phyloP scores from a whole-genome alignment of 768 basidiomycete species.

The Kockovaella imperatae region DNA sequence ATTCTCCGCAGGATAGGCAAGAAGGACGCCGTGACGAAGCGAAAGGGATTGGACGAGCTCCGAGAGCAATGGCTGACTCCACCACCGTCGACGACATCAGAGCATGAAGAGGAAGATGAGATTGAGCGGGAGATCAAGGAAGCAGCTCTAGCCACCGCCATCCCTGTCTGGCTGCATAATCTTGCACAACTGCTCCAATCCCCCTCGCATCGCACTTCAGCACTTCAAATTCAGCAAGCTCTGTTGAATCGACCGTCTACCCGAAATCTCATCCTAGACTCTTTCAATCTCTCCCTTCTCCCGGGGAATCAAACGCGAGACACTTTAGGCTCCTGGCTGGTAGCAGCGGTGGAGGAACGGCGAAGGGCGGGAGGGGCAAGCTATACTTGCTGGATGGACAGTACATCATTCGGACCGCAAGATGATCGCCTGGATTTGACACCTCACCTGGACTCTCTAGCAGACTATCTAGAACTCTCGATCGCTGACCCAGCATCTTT shows the following conservation, averaged over 20 bases:
- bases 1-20: conserved; percentile 73
- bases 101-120: conserved; percentile 48
- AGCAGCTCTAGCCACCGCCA: conserved; percentile 31
- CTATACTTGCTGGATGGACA: conserved; percentile 27
- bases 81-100: conserved; percentile 32
- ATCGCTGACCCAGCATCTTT: conserved; percentile 39
- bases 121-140: conserved; percentile 53
- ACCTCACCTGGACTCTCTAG: conserved; percentile 24
- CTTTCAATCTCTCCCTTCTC: conserved; percentile 31
- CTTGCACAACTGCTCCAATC: conserved; percentile 73
- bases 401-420: conserved; percentile 7
- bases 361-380: conserved; percentile 30
- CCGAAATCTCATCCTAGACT: conserved; percentile 44
- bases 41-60: conserved; percentile 77
- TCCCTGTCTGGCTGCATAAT: conserved; percentile 91
- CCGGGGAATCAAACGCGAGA: conserved; percentile 42
- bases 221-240: conserved; percentile 58
- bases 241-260: conserved; percentile 54
- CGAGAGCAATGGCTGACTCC: conserved; percentile 60
- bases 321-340: conserved; percentile 43
- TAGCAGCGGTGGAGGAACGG: conserved; percentile 42
- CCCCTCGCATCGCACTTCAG: conserved; percentile 61
- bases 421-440: conserved; percentile 25
- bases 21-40: conserved; percentile 79
- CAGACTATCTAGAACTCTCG: conserved; percentile 38